These are phyloP conservation scores for Tephrocybe sp. DNA, from an alignment of 768 basidiomycete species.

Conservation along the genomic window DNA sequence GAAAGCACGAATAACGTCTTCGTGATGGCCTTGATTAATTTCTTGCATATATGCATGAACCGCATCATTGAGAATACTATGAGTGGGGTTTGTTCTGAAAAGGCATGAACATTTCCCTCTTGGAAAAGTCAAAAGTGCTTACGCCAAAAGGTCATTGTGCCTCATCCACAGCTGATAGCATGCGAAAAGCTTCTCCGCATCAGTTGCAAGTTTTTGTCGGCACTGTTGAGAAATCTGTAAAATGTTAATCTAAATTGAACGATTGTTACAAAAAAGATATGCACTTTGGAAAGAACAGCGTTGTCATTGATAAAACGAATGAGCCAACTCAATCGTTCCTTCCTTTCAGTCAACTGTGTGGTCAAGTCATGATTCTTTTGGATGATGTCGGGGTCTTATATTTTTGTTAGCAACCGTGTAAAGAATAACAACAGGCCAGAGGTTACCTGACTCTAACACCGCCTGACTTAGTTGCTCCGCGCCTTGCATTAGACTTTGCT, in stretches of 20 bases:
- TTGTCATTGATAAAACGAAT: conserved; percentile 90
- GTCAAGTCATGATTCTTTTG: conserved; percentile 76
- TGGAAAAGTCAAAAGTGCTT: background rate
- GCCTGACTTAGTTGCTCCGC: conserved; percentile 73
- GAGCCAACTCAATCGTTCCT: conserved; percentile 78
- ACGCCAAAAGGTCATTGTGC: conserved; percentile 69
- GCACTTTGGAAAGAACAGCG: conserved; percentile 70
- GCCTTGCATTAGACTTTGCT: conserved; percentile 74
- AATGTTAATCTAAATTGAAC: background rate
- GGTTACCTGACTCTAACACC: conserved; percentile 70
- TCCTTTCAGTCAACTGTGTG: conserved; percentile 70
- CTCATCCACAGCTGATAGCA: conserved; percentile 78
- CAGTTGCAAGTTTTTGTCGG: conserved; percentile 69
- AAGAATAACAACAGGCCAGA: background rate
- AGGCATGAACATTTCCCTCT: background rate
- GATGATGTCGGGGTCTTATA: conserved; percentile 62
- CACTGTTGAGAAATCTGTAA: conserved; percentile 76
- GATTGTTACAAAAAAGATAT: background rate
- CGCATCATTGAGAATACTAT: conserved; percentile 66
- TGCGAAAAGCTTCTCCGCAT: conserved; percentile 86
- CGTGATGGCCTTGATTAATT: conserved; percentile 49
- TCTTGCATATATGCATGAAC: conserved; percentile 68
- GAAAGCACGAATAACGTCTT: conserved; percentile 82
- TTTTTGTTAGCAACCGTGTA: conserved; percentile 4
- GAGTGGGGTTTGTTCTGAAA: conserved; percentile 49